Evolutionary conservation across 148 eudicot species (phyloP).

Genomic region (Cornus kousa): DNA sequence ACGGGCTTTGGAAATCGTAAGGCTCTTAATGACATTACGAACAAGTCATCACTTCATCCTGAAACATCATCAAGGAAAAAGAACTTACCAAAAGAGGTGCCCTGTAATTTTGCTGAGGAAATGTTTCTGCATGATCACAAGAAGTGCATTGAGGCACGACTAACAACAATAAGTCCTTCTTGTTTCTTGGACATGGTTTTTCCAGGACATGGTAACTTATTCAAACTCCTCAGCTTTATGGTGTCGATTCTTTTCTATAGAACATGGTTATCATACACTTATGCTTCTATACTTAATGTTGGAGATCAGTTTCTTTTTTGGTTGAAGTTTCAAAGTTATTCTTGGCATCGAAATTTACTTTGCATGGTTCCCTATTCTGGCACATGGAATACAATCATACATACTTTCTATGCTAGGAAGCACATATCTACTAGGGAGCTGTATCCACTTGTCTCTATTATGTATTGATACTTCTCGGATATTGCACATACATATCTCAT

Average conservation of each 20-base stretch:
- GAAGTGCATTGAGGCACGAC: constrained; percentile 39
- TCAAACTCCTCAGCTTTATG: neutral
- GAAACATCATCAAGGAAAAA: constrained; percentile 25
- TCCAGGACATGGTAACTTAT: constrained; percentile 20
- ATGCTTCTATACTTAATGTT: neutral
- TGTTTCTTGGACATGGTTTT: constrained; percentile 16
- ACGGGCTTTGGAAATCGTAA: no score
- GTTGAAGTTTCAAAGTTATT: neutral
- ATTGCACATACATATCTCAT: no score
- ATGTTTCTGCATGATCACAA: constrained; percentile 44
- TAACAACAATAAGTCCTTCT: neutral
- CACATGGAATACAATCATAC: no score
- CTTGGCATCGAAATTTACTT: no score
- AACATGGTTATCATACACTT: neutral
- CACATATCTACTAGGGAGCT: no score
- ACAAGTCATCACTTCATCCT: constrained; percentile 24
- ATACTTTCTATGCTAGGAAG: no score
- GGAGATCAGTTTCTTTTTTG: neutral
- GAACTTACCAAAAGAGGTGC: constrained; percentile 19
- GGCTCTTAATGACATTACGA: constrained; percentile 37
- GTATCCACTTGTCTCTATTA: no score
- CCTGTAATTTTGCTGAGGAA: constrained; percentile 29
- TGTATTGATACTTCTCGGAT: no score
- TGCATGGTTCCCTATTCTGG: no score
- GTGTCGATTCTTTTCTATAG: neutral